Percentiles rank a stretch among this genome's conserved stretches.
These are phyloP conservation scores for Euphrasia arctica DNA, from an alignment of 305 asterid species.

Conservation along the genomic window DNA sequence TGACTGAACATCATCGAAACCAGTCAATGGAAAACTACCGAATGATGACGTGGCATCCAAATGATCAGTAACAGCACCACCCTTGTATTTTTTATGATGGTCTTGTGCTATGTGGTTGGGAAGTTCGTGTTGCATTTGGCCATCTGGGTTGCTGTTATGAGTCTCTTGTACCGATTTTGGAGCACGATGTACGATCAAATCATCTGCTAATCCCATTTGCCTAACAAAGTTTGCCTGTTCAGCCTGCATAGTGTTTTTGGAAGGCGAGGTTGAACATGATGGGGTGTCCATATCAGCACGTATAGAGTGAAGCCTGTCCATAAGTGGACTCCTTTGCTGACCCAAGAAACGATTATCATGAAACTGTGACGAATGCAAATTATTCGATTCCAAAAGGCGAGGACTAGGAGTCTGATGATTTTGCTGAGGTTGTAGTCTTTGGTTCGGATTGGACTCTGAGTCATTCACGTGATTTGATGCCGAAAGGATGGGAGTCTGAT, in stretches of 20 bases:
- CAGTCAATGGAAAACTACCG: slow-evolving; percentile 53
- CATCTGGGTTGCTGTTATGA: slow-evolving; percentile 40
- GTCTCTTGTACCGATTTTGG: slow-evolving; percentile 42
- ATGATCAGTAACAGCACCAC: slow-evolving; percentile 35
- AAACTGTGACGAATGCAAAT: slow-evolving; percentile 48
- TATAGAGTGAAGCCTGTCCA: slow-evolving; percentile 39
- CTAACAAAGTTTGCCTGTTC: slow-evolving; percentile 53
- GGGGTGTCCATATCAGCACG: slow-evolving; percentile 61
- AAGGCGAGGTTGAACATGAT: slow-evolving; percentile 63
- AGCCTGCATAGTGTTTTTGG: slow-evolving; percentile 59
- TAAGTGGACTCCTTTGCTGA: slow-evolving; percentile 42
- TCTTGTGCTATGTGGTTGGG: slow-evolving; percentile 42
- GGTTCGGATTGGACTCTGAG: slow-evolving; percentile 32
- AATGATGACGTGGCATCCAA: slow-evolving; percentile 84
- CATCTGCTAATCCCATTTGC: slow-evolving; percentile 51
- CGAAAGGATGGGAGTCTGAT: slow-evolving; percentile 41
- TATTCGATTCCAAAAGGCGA: slow-evolving; percentile 42
- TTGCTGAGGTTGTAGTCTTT: slow-evolving; percentile 36
- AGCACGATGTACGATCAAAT: slow-evolving; percentile 38
- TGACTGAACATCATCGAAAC: slow-evolving; percentile 76
- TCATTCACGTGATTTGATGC: slow-evolving; percentile 38
- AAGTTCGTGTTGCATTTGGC: slow-evolving; percentile 46
- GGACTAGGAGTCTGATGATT: slow-evolving; percentile 49
- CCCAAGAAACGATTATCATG: slow-evolving; percentile 48
- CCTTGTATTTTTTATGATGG: slow-evolving; percentile 59